phyloP scores from a whole-genome alignment of 225 moss, liverwort and hornwort species.

The Polytrichum commune region DNA sequence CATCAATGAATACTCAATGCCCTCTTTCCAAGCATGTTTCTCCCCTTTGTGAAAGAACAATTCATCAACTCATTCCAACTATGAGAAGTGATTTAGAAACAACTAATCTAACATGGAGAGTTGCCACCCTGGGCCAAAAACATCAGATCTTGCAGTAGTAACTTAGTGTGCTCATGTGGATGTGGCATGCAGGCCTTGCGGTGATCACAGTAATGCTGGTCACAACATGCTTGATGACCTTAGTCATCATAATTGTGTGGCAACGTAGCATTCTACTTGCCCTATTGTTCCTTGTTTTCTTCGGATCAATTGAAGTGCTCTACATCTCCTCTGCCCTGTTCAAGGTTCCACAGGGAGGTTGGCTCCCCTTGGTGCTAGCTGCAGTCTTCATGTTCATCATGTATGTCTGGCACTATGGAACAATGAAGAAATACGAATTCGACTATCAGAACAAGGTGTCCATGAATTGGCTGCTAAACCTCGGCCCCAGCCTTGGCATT shows the following conservation, averaged over 20 bases:
- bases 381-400: conserved; percentile 33
- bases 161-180: neutral
- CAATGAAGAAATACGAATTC: conserved; percentile 32
- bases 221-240: conserved; percentile 69
- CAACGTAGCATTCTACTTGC: conserved; percentile 30
- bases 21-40: no score
- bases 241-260: conserved; percentile 76
- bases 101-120: no score
- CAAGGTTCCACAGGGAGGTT: conserved; percentile 72
- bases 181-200: conserved; percentile 60
- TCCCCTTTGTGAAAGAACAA: no score
- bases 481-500: conserved; percentile 43
- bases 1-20: no score
- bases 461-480: conserved; percentile 38
- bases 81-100: no score
- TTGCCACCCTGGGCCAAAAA: no score
- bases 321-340: conserved; percentile 63
- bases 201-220: conserved; percentile 88
- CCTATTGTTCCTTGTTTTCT: conserved; percentile 35
- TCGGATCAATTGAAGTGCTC: conserved; percentile 56
- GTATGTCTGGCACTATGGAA: conserved; percentile 54
- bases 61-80: no score
- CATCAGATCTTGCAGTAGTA: no score
- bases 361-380: conserved; percentile 70
- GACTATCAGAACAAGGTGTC: conserved; percentile 59